Base-by-base conservation (phyloP, 805 yeast species). In the Blastobotrys chiropterorum region DNA sequence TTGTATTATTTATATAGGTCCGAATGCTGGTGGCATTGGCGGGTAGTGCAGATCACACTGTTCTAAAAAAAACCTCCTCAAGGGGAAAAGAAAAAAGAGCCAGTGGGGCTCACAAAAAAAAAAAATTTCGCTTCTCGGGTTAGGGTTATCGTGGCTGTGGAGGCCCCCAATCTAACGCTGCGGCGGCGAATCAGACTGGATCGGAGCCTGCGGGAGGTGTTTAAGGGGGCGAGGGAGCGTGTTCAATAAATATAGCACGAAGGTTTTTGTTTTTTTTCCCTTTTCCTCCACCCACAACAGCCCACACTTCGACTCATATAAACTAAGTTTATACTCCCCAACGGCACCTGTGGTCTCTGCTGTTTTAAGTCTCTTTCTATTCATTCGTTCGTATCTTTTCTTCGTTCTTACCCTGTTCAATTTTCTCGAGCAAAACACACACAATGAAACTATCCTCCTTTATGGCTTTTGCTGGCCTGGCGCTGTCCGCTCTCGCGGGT, bases 391-490 rank as follows among this genome's bases (percentile, higher is more conserved):
- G n/a, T n/a, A n/a, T n/a, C n/a, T n/a, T n/a, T n/a, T n/a, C n/a
- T n/a, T n/a, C n/a, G n/a, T n/a, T n/a, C n/a, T n/a, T n/a, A n/a
- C n/a, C n/a, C n/a, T n/a, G n/a, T n/a, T n/a, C n/a, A n/a, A 47
- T 51, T 53, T 26, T 19, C 49, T 20, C 41, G n/a, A n/a, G n/a
- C n/a, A n/a, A n/a, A n/a, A n/a, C n/a, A n/a, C n/a, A n/a, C 46
- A 45, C 20, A 38, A 66, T 63, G 67, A 64, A 58, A 58, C 56
- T 59, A 43, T 31, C 42, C 58, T 43, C 52, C 15, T 3, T 42
- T 42, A 7, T 42, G 16, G 5, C 30, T 8, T 3, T 17, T 13
- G 45, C 31, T 19, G 30, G 22, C 13, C 26, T 42, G 6, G 34
- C 62, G 11, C 51, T 59, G 19, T 51, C 53, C 16, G 53, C 59